These are phyloP conservation scores for Trichophyton benhamiae DNA, from an alignment of 2,329 filamentous ascomycete genomes.

Conservation along the genomic window DNA sequence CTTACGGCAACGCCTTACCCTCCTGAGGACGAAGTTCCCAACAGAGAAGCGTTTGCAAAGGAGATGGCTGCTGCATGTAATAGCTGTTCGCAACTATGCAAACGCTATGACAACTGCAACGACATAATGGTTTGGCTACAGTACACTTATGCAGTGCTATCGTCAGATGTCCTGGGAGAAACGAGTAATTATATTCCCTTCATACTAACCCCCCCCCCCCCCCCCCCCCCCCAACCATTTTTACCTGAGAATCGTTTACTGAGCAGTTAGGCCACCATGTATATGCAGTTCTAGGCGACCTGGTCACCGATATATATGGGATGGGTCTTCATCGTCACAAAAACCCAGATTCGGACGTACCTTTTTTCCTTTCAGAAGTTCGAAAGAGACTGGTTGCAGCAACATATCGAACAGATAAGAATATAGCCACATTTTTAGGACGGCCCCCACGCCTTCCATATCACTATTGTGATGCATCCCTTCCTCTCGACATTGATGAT, in stretches of 20 bases:
- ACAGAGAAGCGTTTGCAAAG: slow-evolving; percentile 9
- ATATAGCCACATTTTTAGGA: slow-evolving; percentile 21
- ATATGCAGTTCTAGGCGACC: slow-evolving; percentile 14
- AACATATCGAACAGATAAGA: slow-evolving; percentile 20
- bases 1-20: background rate
- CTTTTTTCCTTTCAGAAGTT: slow-evolving; percentile 20
- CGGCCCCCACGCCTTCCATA: slow-evolving; percentile 21
- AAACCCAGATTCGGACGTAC: slow-evolving; percentile 10
- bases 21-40: slow-evolving; percentile 8
- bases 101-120: slow-evolving; percentile 10
- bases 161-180: slow-evolving; percentile 12
- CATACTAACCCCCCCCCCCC: background rate
- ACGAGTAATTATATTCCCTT: slow-evolving; percentile 9
- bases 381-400: slow-evolving; percentile 18
- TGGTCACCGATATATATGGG: slow-evolving; percentile 14
- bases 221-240: background rate
- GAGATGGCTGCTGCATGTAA: slow-evolving; percentile 16
- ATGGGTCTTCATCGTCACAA: slow-evolving; percentile 12
- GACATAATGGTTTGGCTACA: slow-evolving; percentile 16
- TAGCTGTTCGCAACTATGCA: slow-evolving; percentile 14
- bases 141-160: slow-evolving; percentile 12
- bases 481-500: slow-evolving; percentile 22
- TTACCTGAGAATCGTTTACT: slow-evolving; percentile 2
- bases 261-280: slow-evolving; percentile 12
- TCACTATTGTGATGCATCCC: slow-evolving; percentile 19